Evolutionary conservation across 1,284 basidiomycete genomes (phyloP).

Genomic region (Somion occarium): DNA sequence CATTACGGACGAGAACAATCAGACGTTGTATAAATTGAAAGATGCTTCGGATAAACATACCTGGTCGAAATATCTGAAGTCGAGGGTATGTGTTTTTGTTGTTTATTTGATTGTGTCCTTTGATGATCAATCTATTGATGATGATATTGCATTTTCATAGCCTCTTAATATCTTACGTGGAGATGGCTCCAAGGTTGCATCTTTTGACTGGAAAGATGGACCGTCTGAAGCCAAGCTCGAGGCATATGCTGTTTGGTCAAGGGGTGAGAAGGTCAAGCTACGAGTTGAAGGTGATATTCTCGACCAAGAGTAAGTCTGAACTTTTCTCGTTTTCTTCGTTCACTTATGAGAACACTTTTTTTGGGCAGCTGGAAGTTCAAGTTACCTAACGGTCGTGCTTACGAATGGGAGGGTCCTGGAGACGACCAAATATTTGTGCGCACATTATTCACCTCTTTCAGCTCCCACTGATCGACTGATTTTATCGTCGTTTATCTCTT

Average conservation of each 20-base stretch:
- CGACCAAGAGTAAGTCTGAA: slow-evolving; percentile 3
- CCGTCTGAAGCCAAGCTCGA: not conserved
- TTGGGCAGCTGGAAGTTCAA: slow-evolving; percentile 5
- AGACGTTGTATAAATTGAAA: slow-evolving; percentile 3
- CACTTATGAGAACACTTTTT: not conserved
- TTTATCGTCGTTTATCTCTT: not conserved
- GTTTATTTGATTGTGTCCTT: not conserved
- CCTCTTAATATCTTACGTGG: not conserved
- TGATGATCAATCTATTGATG: no score
- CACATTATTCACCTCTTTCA: not conserved
- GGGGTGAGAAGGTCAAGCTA: not conserved
- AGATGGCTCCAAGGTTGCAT: slow-evolving; percentile 3
- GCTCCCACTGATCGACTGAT: no score
- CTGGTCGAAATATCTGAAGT: slow-evolving; percentile 2
- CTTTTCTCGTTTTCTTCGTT: not conserved
- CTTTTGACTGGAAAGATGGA: slow-evolving; percentile 5
- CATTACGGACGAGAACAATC: not conserved
- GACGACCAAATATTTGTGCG: not conserved
- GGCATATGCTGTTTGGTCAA: not conserved
- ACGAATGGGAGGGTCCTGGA: slow-evolving; percentile 5
- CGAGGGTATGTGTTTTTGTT: not conserved
- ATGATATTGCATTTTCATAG: not conserved
- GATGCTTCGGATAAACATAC: slow-evolving; percentile 2
- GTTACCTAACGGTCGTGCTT: slow-evolving; percentile 1
- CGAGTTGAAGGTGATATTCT: slow-evolving; percentile 1